Evolutionary conservation across 1,139 yeast species (phyloP).

Genomic region (Protomyces pachydermus): DNA sequence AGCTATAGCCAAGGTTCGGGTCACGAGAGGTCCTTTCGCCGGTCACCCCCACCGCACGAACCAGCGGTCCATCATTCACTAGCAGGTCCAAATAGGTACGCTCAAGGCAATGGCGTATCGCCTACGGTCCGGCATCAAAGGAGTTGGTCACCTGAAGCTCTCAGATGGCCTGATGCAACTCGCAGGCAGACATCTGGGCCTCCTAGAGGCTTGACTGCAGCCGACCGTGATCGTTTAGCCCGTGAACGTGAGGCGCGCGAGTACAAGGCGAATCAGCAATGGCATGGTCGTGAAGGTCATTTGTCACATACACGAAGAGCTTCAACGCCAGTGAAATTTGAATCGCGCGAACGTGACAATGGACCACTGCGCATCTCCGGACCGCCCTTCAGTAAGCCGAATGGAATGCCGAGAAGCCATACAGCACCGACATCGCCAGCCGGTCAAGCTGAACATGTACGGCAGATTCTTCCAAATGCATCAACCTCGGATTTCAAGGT

Average conservation of each 20-base stretch:
- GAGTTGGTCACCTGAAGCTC: slow-evolving; percentile 7
- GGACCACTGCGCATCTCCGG: no score
- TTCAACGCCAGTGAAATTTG: neutral
- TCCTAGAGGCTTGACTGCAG: neutral
- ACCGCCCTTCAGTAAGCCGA: no score
- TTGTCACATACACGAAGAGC: neutral
- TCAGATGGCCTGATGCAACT: slow-evolving; percentile 7
- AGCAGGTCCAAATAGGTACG: neutral
- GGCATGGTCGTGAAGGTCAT: neutral
- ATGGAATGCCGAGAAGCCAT: no score
- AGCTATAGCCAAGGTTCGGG: neutral
- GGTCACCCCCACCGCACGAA: neutral
- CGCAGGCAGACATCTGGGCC: slow-evolving; percentile 1
- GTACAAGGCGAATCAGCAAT: neutral
- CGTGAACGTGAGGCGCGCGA: slow-evolving; percentile 13
- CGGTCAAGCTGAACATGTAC: no score
- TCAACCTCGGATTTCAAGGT: no score
- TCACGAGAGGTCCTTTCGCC: neutral
- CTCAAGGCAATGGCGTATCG: neutral
- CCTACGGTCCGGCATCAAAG: neutral
- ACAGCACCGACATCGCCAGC: no score
- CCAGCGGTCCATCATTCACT: neutral
- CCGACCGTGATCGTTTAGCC: neutral
- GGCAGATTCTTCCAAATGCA: no score
- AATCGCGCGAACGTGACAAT: neutral